Evolutionary conservation across 2,329 filamentous ascomycete genomes (phyloP).

Genomic region (Fusarium sp.): DNA sequence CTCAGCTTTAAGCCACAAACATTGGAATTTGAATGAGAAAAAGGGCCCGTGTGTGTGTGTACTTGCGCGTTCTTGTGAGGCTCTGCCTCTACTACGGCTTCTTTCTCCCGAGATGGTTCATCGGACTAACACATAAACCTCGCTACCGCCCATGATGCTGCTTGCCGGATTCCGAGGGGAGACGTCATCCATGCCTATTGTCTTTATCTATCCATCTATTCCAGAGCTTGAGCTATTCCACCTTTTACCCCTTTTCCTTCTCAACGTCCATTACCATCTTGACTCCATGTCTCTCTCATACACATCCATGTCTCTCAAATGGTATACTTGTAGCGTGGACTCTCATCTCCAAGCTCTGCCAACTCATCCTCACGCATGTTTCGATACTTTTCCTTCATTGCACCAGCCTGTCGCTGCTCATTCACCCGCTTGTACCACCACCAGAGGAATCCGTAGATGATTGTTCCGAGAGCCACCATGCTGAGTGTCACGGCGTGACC

Average conservation of each 20-base stretch:
- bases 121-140: neutral
- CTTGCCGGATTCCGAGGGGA: neutral
- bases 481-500: slow-evolving; percentile 71
- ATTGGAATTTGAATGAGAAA: neutral
- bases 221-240: neutral
- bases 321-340: slow-evolving; percentile 60
- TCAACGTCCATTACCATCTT: neutral
- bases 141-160: neutral
- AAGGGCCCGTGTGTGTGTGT: neutral
- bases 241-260: neutral
- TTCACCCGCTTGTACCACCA: slow-evolving; percentile 62
- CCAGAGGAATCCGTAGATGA: slow-evolving; percentile 66
- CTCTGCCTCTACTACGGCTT: neutral
- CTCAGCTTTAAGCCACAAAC: slow-evolving; percentile 4
- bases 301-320: slow-evolving; percentile 33
- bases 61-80: neutral
- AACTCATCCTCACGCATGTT: slow-evolving; percentile 59
- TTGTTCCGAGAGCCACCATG: slow-evolving; percentile 64
- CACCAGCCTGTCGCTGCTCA: slow-evolving; percentile 52
- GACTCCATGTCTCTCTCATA: neutral
- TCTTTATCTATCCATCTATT: neutral
- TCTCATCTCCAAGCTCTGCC: slow-evolving; percentile 63
- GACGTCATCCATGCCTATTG: neutral
- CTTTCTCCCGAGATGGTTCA: neutral
- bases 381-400: slow-evolving; percentile 52